Base-by-base conservation (phyloP, 352 stramenopile genomes). In the Globisporangium polare region DNA sequence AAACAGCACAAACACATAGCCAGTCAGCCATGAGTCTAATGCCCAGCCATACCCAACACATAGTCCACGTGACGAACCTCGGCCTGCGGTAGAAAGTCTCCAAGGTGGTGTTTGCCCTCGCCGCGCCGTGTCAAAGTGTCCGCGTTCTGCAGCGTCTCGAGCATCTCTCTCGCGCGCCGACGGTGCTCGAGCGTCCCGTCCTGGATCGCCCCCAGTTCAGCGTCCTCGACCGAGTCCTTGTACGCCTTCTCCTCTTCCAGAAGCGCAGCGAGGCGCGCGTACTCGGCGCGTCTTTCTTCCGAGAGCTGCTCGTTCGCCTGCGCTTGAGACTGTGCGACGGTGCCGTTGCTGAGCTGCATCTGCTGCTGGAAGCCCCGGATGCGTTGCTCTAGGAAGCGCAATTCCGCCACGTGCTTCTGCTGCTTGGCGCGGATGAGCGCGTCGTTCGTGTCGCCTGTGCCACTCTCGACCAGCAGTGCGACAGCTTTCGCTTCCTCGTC, bases 181-280 rank as follows among this genome's bases (percentile, higher is more conserved):
- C 64, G 64, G 53, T 70, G 64, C 41, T 70, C 64, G 12, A 58
- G 51, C 64, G 64, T 70, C 8, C 64, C 64, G 29, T 63, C 64
- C 22, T 61, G 52, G 6, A 70, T 50, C n/a, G n/a, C 29, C 13
- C 58, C 64, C 5, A 70, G 42, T 33, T 70, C 64, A 2, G 64
- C 64, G 22, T 70, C 58, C 20, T 70, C 64, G 29, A 63, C 5
- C 26, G 64, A 62, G 49, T 70, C 64, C 27, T 57, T 61, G 29
- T 63, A 67, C 42, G 37, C 39, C 6, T 35, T 39, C 37, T 70
- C 46, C 7, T 65, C 27, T 22, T 68, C 56, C 0, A 55, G 43
- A 41, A 68, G 37, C 24, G 37, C 26, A 10, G 57, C 56, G 4
- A 68, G 46, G 0, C 63, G 63, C 39, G 20, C 56, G 24, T 68